phyloP scores from a whole-genome alignment of 192 early-diverging fungal species.

The Coemansia aciculifera region DNA sequence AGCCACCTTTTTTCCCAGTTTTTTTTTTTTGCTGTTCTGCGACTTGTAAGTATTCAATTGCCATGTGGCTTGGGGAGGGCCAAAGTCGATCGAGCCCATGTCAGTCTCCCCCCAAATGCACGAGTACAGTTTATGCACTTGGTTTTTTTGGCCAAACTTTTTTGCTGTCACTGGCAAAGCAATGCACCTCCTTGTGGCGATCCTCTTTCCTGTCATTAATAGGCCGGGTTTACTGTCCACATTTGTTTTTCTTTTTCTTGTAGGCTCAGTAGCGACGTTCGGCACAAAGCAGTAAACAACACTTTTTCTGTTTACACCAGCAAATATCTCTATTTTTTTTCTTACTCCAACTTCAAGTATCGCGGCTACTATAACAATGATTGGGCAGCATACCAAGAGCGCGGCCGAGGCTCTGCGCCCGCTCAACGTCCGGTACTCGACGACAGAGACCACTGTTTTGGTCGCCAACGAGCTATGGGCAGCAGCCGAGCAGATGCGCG shows the following conservation, averaged over 20 bases:
- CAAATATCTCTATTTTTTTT: not conserved
- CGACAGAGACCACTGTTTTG: slow-evolving; percentile 77
- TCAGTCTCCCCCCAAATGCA: not conserved
- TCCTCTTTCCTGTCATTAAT: not conserved
- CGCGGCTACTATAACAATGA: slow-evolving; percentile 27
- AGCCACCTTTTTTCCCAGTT: not conserved
- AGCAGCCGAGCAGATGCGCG: slow-evolving; percentile 80
- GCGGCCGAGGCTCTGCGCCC: slow-evolving; percentile 63
- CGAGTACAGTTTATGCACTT: not conserved
- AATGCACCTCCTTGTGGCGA: not conserved
- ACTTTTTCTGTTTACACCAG: not conserved
- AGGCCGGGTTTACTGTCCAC: not conserved
- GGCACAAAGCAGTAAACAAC: not conserved
- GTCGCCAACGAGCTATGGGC: slow-evolving; percentile 87
- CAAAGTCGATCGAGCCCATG: not conserved
- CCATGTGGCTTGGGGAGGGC: not conserved
- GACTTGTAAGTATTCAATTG: not conserved
- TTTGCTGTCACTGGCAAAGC: not conserved
- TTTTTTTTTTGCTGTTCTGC: not conserved
- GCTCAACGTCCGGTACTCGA: slow-evolving; percentile 75
- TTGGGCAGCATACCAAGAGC: slow-evolving; percentile 37
- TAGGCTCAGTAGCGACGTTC: not conserved
- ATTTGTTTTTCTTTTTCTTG: not conserved
- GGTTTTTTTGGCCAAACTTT: not conserved
- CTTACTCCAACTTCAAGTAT: not conserved